A percentile compares a stretch with the other conserved stretches of the same genome.
These are phyloP conservation scores for Elongisporangium anandrum DNA, from an alignment of 352 stramenopile genomes.

Conservation along the genomic window DNA sequence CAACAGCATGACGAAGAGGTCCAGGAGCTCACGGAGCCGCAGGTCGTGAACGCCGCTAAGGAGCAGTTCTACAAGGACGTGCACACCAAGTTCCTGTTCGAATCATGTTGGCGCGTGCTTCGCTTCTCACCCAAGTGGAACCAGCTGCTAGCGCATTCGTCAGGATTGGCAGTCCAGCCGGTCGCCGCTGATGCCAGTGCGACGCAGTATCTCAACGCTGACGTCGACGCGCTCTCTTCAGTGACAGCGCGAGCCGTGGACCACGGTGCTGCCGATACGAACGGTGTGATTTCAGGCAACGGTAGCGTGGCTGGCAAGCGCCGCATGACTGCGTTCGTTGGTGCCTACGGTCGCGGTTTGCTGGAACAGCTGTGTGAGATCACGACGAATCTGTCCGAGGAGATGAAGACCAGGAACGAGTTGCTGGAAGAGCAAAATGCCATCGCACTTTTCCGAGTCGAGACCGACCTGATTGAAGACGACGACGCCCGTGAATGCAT, in stretches of 20 bases:
- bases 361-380: slow-evolving; percentile 24
- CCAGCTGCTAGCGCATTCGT: slow-evolving; percentile 48
- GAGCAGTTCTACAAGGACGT: slow-evolving; percentile 44
- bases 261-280: not conserved
- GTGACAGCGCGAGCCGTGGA: not conserved
- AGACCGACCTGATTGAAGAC: slow-evolving; percentile 45
- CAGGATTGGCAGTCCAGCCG: slow-evolving; percentile 14
- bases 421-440: slow-evolving; percentile 74
- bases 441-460: slow-evolving; percentile 54
- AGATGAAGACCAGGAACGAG: slow-evolving; percentile 58
- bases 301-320: slow-evolving; percentile 3
- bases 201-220: slow-evolving; percentile 3
- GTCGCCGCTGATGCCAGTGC: slow-evolving; percentile 1
- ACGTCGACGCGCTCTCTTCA: not conserved
- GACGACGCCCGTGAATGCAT: slow-evolving; percentile 47
- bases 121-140: slow-evolving; percentile 62
- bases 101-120: slow-evolving; percentile 63
- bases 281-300: not conserved
- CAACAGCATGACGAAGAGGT: slow-evolving; percentile 5
- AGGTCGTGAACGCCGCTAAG: slow-evolving; percentile 51
- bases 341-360: not conserved
- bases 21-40: slow-evolving; percentile 28
- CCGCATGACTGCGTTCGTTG: slow-evolving; percentile 6
- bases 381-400: slow-evolving; percentile 32
- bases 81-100: slow-evolving; percentile 61